phyloP scores from a whole-genome alignment of 345 rosid genomes.

The Xanthoceras sorbifolium region DNA sequence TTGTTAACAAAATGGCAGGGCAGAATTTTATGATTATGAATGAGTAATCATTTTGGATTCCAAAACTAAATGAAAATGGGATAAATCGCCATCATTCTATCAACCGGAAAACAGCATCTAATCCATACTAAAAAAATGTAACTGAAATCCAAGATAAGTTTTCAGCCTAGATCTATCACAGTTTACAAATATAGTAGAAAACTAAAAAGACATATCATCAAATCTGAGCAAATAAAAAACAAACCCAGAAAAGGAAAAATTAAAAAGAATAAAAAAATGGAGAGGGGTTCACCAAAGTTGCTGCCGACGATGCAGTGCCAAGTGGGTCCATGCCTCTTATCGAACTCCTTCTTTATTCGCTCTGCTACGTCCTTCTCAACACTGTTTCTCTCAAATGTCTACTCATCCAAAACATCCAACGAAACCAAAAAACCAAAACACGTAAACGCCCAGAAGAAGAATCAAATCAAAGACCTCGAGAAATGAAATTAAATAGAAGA shows the following conservation, averaged over 20 bases:
- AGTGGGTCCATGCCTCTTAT: conserved; percentile 89
- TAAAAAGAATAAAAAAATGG: not conserved
- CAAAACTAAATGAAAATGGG: not conserved
- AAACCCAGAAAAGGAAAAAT: not conserved
- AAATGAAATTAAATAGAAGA: conserved; percentile 20
- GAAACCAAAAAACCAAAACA: conserved; percentile 9
- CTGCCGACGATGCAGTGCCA: conserved; percentile 99
- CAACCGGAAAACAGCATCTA: not conserved
- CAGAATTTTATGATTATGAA: too few relatives aligned
- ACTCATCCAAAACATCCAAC: conserved; percentile 18
- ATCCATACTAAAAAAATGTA: not conserved
- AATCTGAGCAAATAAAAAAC: conserved; percentile 14
- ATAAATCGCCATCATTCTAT: not conserved
- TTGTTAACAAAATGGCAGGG: too few relatives aligned
- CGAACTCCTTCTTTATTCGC: conserved; percentile 96
- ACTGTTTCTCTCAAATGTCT: conserved; percentile 81
- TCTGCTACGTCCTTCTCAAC: conserved; percentile 99
- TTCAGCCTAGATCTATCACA: conserved; percentile 27
- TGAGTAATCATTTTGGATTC: not conserved
- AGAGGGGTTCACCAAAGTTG: conserved; percentile 74
- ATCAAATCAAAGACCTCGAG: conserved; percentile 13
- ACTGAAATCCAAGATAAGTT: not conserved
- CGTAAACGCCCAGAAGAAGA: conserved; percentile 9
- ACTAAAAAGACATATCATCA: not conserved
- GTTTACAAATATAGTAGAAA: conserved; percentile 5